Conservation (phyloP, 2,329 filamentous ascomycete species). For the Xylariaceae sp. region DNA sequence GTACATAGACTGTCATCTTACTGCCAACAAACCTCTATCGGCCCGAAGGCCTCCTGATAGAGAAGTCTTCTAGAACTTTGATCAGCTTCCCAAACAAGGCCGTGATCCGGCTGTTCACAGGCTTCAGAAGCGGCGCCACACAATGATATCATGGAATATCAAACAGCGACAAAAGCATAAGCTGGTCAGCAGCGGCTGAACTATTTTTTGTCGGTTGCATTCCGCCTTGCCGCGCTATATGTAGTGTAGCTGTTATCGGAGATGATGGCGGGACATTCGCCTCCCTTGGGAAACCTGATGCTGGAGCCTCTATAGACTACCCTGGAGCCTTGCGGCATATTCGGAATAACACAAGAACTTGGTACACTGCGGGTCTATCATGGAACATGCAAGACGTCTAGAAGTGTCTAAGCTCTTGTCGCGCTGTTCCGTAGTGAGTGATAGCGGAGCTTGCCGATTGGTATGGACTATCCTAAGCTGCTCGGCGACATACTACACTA, state of each 20-base stretch:
- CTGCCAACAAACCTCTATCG: slow-evolving; percentile 7
- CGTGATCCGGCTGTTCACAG: slow-evolving; percentile 16
- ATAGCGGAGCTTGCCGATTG: too few relatives aligned
- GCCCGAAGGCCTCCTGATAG: slow-evolving; percentile 17
- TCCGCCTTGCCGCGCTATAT: slow-evolving; percentile 1
- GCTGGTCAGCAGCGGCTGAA: background rate
- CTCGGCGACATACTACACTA: too few relatives aligned
- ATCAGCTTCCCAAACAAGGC: slow-evolving; percentile 18
- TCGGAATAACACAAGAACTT: background rate
- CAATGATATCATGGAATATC: background rate
- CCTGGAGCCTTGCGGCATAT: background rate
- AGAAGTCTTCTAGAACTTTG: slow-evolving; percentile 27
- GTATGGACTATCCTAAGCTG: too few relatives aligned
- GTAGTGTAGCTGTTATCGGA: slow-evolving; percentile 1
- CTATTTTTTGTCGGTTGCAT: background rate
- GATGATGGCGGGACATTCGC: slow-evolving; percentile 6
- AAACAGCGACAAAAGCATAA: background rate
- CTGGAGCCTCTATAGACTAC: background rate
- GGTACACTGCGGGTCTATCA: background rate
- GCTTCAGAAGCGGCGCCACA: slow-evolving; percentile 7
- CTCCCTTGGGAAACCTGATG: background rate
- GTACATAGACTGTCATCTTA: background rate
- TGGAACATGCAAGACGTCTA: background rate
- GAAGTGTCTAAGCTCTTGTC: background rate
- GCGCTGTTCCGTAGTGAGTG: background rate